phyloP scores from a whole-genome alignment of 2,329 filamentous ascomycete genomes.

The Pestalotiopsis sp. region DNA sequence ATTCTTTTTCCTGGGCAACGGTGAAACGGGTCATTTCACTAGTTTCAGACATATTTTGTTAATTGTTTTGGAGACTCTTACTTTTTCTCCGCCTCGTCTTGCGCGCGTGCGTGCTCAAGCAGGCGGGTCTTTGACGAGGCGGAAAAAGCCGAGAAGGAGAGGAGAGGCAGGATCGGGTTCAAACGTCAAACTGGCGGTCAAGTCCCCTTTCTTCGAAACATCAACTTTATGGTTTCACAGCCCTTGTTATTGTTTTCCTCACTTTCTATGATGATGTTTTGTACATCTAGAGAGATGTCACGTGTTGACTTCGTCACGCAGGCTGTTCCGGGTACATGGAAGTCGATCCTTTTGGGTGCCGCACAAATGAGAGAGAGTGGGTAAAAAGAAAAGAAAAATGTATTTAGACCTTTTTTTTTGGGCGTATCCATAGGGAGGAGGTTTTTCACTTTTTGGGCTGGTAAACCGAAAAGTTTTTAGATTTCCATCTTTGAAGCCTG shows the following conservation, averaged over 20 bases:
- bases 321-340: background rate
- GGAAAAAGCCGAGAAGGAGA: background rate
- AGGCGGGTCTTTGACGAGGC: background rate
- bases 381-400: background rate
- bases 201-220: background rate
- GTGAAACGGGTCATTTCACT: background rate
- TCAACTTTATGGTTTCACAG: background rate
- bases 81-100: background rate
- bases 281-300: background rate
- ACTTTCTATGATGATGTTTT: background rate
- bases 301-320: background rate
- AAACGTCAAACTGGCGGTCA: background rate
- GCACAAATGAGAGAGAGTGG: background rate
- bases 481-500: background rate
- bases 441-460: background rate
- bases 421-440: background rate
- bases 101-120: background rate
- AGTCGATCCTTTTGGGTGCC: background rate
- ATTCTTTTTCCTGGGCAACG: background rate
- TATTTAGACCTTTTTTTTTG: background rate
- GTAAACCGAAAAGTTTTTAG: background rate
- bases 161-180: background rate
- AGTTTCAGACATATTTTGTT: background rate
- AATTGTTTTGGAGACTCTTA: background rate
- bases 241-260: background rate